Base-by-base conservation (phyloP, 2,329 filamentous ascomycete species). In the Verticillium nonalfalfae region DNA sequence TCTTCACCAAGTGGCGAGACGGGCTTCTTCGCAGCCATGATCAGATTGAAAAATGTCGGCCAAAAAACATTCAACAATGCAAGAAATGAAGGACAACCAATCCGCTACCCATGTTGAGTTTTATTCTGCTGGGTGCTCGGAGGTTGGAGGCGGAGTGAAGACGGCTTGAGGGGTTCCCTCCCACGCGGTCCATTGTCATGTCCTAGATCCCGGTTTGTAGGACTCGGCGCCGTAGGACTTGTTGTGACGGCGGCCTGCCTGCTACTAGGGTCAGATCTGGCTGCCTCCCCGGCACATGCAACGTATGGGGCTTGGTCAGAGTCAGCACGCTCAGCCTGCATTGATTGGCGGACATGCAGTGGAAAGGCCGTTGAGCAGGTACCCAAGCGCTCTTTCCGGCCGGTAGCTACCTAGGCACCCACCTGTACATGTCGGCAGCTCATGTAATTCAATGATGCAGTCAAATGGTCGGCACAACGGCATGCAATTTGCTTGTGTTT, bases 11-110 rank as follows among this genome's bases (percentile, higher is more conserved):
- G 63, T 62, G 69, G 68, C 60, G 39, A 57, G 50, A 63, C 62
- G 38, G 68, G 70, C 35, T 68, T 70, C 63, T 73, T 73, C 63
- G 68, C 66, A 60, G 74, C 71, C 72, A 74, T 74, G 11, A 54
- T 45, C 39, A 60, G 38, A 52, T 60, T 21, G 52, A 57, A 39
- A 15, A 31, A 31, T 57, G n/a, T 36, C 38, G 14, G n/a, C 31
- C 57, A 59, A 57, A 26, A 31, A 58, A 60, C 40, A 21, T 55
- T 62, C 57, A 58, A 56, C 55, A 45, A 63, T 59, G 57, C 26
- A 57, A 58, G 26, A 59, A 56, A 54, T 45, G 39, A 61, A 55
- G 21, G 35, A 54, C 56, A 15, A 59, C 35, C 39, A 50, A 59
- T 60, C 56, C 60, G 62, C 58, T 58, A 65, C 58, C 56, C 62